These are phyloP conservation scores for Boletus patriciae DNA, from an alignment of 768 basidiomycete species.

Conservation along the genomic window DNA sequence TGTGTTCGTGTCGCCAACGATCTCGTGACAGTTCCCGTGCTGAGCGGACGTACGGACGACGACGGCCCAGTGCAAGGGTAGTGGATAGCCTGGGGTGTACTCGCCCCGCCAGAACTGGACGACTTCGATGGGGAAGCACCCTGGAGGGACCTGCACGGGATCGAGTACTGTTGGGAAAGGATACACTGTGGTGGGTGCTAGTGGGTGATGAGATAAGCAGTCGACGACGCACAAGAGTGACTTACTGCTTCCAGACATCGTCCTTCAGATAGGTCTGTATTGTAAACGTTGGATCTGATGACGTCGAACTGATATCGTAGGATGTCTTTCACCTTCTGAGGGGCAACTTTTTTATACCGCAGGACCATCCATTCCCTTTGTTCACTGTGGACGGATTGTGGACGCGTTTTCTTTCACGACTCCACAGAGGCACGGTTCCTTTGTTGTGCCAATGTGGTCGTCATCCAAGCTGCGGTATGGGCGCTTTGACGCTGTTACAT, in stretches of 20 bases:
- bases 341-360: constrained; percentile 7
- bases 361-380: neutral
- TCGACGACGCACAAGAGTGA: neutral
- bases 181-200: neutral
- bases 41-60: constrained; percentile 19
- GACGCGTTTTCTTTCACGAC: neutral
- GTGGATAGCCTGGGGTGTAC: constrained; percentile 1
- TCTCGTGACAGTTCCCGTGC: constrained; percentile 26
- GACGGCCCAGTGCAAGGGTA: constrained; percentile 30
- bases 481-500: neutral
- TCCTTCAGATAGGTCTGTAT: neutral
- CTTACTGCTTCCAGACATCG: constrained; percentile 7
- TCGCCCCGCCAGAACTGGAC: constrained; percentile 32
- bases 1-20: constrained; percentile 22
- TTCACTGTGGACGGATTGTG: constrained; percentile 1
- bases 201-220: neutral
- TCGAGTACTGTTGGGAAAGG: constrained; percentile 15
- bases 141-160: constrained; percentile 18
- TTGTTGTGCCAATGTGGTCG: constrained; percentile 2
- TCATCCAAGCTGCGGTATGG: neutral
- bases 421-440: neutral
- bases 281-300: neutral
- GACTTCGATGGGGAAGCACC: constrained; percentile 25
- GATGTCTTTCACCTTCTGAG: neutral
- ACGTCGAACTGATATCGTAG: neutral